These are phyloP conservation scores for Barnettozyma hawaiiensis DNA, from an alignment of 1,139 yeast species.

Conservation along the genomic window DNA sequence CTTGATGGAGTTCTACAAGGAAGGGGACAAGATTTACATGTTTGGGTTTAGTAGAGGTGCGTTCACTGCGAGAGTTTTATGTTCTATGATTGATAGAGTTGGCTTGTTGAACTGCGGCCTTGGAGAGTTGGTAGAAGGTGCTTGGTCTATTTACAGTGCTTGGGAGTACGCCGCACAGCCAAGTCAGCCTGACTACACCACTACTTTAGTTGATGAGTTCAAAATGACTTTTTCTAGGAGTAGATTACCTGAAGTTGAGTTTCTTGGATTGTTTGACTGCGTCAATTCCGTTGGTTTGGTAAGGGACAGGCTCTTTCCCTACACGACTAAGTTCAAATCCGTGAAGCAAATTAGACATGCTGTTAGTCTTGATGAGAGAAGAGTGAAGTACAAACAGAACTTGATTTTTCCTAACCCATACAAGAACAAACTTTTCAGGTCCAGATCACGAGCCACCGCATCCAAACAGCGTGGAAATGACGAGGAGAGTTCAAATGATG, in stretches of 20 bases:
- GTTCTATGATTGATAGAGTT: slow-evolving; percentile 58
- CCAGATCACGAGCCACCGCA: slow-evolving; percentile 3
- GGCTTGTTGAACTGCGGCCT: slow-evolving; percentile 50
- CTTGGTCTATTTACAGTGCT: slow-evolving; percentile 54
- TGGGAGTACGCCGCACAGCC: slow-evolving; percentile 65
- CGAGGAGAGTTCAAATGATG: too few relatives aligned
- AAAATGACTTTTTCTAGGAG: slow-evolving; percentile 44
- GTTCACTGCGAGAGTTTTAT: slow-evolving; percentile 54
- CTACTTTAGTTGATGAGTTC: slow-evolving; percentile 45
- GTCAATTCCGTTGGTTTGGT: slow-evolving; percentile 59
- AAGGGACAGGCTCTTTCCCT: slow-evolving; percentile 53
- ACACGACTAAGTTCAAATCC: slow-evolving; percentile 41
- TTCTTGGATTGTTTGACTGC: slow-evolving; percentile 64
- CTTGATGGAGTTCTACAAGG: slow-evolving; percentile 41
- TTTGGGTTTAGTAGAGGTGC: slow-evolving; percentile 67
- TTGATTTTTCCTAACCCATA: slow-evolving; percentile 41
- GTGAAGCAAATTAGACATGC: slow-evolving; percentile 62
- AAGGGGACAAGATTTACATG: slow-evolving; percentile 47
- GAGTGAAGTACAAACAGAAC: slow-evolving; percentile 56
- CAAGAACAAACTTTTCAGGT: slow-evolving; percentile 29
- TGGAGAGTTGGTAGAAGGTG: slow-evolving; percentile 48
- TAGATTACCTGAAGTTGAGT: slow-evolving; percentile 38
- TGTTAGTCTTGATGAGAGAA: slow-evolving; percentile 56
- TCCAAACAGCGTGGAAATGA: too few relatives aligned
- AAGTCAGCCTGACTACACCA: slow-evolving; percentile 34